Evolutionary conservation across 306 rosid species (phyloP), one percentile per base, ranked within the genome.

Genomic region (Argentina anserina): DNA sequence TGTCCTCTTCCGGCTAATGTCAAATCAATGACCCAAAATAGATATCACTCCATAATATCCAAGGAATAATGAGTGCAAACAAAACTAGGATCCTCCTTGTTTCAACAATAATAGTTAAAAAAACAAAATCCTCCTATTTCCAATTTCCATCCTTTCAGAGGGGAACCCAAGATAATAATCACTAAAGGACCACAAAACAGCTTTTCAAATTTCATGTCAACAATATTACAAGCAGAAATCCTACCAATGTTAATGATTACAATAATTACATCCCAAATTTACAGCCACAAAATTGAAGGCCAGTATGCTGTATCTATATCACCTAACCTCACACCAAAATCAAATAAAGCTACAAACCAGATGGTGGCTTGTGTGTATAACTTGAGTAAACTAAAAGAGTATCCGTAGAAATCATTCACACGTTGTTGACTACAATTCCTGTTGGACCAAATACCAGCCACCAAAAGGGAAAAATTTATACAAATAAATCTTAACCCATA

Each of bases 331-430:
- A 64, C 73, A 63, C 41, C 60, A 69, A 3, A 43, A 47, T 25
- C n/a, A 31, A 45, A 41, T 52, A 39, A 43, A 65, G 69, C 59
- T 67, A 63, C 63, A 50, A 29, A 50, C 39, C 26, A 47, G 37
- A 69, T 29, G 33, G 68, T 59, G 5, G 47, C 61, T 49, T 66
- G 8, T 10, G 23, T 29, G 53, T 26, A 36, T 65, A 65, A 66
- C 62, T 45, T 2, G 49, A 72, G 28, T 13, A 40, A 62, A 68
- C 37, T 2, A 21, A 71, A 78, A 65, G 64, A 78, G 78, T 66
- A 75, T 37, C 77, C 56, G 61, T 75, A 82, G 80, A 78, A 75
- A 66, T 78, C 72, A 78, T 71, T 75, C 46, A 49, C 34, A 60
- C 33, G 20, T 46, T 18, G 45, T 56, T 28, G 6, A 43, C 74